These are phyloP conservation scores for Bidens hawaiensis DNA, from an alignment of 140 eudicot species.

Conservation along the genomic window DNA sequence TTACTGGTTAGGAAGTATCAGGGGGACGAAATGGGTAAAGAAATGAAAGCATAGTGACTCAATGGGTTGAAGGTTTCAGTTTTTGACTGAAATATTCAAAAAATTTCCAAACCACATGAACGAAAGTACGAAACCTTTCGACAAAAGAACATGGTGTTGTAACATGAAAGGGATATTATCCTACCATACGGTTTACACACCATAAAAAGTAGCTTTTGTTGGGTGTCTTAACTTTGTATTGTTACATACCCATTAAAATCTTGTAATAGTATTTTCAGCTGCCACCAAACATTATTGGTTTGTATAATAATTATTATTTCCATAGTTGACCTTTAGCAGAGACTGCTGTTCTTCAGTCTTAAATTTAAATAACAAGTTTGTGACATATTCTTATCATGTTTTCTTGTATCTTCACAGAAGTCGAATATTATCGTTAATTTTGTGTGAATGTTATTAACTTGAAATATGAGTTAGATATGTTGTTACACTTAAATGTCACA, in stretches of 20 bases:
- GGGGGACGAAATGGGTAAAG: no score
- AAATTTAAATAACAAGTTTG: neutral
- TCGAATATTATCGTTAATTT: neutral
- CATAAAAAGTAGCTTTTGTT: constrained; percentile 9
- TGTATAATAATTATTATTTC: neutral
- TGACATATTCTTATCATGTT: constrained; percentile 1
- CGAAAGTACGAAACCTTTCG: no score
- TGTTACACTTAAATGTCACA: neutral
- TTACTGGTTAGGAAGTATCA: no score
- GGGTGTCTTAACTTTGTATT: neutral
- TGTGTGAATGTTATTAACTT: neutral
- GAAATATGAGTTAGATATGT: neutral
- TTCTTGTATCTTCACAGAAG: constrained; percentile 1
- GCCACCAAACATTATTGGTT: constrained; percentile 1
- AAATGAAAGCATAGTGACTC: no score
- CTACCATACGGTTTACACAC: constrained; percentile 4
- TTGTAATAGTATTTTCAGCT: constrained; percentile 1
- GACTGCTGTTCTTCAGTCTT: neutral
- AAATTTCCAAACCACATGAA: no score
- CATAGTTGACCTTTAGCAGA: neutral
- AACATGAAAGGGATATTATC: constrained; percentile 18
- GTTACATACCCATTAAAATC: constrained; percentile 13
- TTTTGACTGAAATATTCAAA: no score
- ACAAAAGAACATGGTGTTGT: constrained; percentile 1
- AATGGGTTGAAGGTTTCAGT: no score